phyloP scores from a whole-genome alignment of 2,329 filamentous ascomycete species.

The Fusarium secorum region DNA sequence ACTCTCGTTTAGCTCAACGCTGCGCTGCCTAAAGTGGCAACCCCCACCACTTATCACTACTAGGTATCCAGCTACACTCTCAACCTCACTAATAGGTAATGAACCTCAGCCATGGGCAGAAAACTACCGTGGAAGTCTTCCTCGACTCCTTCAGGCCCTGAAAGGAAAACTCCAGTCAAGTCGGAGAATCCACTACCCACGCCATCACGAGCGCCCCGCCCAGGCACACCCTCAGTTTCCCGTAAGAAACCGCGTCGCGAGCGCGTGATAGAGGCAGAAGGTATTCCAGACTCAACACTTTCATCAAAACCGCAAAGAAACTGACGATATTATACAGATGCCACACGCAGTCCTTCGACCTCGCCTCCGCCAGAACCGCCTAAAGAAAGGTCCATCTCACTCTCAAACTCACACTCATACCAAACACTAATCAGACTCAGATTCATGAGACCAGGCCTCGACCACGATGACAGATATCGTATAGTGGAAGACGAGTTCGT shows the following conservation, averaged over 20 bases:
- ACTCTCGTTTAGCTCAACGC: constrained; percentile 1
- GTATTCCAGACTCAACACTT: constrained; percentile 22
- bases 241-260: constrained; percentile 32
- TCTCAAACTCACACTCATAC: background rate
- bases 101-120: constrained; percentile 54
- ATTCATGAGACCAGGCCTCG: constrained; percentile 70
- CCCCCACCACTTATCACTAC: constrained; percentile 12
- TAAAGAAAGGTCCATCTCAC: constrained; percentile 51
- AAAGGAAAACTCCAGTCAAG: constrained; percentile 13
- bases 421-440: constrained; percentile 45
- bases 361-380: constrained; percentile 61
- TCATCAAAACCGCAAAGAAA: background rate
- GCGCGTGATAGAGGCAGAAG: constrained; percentile 36
- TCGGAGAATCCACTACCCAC: constrained; percentile 5
- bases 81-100: constrained; percentile 11
- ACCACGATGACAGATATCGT: constrained; percentile 75
- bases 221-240: constrained; percentile 3
- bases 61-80: background rate
- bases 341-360: constrained; percentile 54
- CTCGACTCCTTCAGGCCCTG: constrained; percentile 5
- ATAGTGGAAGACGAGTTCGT: constrained; percentile 88
- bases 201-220: constrained; percentile 4
- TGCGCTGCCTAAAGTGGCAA: constrained; percentile 7
- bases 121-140: constrained; percentile 60
- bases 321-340: constrained; percentile 22